These are phyloP conservation scores for Dichotomocladium elegans DNA, from an alignment of 371 early-diverging fungal genomes.

Conservation along the genomic window DNA sequence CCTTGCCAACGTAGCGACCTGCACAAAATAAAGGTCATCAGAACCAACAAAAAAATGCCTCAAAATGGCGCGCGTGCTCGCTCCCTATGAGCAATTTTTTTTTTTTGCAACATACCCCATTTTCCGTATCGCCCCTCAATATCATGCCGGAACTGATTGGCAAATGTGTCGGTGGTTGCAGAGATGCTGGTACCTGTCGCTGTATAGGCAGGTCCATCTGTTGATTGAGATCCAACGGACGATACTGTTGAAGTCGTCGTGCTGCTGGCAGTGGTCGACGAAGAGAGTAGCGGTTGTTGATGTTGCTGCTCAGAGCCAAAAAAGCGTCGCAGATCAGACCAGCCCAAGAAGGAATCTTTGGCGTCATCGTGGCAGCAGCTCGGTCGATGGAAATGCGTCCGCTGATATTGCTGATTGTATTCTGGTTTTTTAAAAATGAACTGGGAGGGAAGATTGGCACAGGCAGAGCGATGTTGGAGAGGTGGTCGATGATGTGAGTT, in stretches of 20 bases:
- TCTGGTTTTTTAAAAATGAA: slow-evolving; percentile 38
- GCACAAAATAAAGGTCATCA: slow-evolving; percentile 1
- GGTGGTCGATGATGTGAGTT: slow-evolving; percentile 12
- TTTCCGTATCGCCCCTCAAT: slow-evolving; percentile 27
- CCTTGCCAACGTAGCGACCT: slow-evolving; percentile 70
- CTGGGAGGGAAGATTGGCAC: slow-evolving; percentile 22
- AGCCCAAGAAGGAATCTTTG: slow-evolving; percentile 8
- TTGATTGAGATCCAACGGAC: no score
- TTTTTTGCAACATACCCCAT: slow-evolving; percentile 19
- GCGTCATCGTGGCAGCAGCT: neutral
- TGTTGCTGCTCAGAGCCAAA: slow-evolving; percentile 10
- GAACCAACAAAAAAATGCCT: slow-evolving; percentile 10
- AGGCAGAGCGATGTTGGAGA: slow-evolving; percentile 12
- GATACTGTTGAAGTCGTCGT: no score
- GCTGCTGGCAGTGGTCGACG: neutral
- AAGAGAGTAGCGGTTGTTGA: neutral
- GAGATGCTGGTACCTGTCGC: no score
- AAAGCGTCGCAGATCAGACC: slow-evolving; percentile 24
- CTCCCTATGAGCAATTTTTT: neutral
- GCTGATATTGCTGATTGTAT: slow-evolving; percentile 34
- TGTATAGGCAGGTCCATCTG: no score
- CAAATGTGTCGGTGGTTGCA: slow-evolving; percentile 18
- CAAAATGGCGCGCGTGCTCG: slow-evolving; percentile 10
- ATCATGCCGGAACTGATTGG: slow-evolving; percentile 23
- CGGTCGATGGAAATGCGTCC: slow-evolving; percentile 33